Percentiles rank a stretch among this genome's conserved stretches.
These are phyloP conservation scores for Citrus cavaleriei DNA, from an alignment of 345 rosid species.

Conservation along the genomic window DNA sequence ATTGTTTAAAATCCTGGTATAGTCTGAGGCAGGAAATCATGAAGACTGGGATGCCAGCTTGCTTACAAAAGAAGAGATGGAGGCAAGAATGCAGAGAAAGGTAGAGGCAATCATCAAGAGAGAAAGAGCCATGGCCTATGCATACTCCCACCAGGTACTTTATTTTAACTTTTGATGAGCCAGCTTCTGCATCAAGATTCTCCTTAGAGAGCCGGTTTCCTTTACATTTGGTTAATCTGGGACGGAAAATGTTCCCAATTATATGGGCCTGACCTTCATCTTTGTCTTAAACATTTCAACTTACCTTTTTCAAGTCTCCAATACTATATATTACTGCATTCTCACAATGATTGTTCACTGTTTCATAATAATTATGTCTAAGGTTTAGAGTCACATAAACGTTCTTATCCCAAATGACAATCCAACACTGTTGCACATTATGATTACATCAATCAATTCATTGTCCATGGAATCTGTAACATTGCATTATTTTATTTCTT, in stretches of 20 bases:
- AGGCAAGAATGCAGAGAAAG: slow-evolving; percentile 69
- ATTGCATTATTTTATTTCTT: background rate
- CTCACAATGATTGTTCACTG: background rate
- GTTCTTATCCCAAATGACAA: background rate
- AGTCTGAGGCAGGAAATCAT: slow-evolving; percentile 65
- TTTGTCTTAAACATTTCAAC: too few species aligned
- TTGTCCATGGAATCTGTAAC: background rate
- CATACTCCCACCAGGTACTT: slow-evolving; percentile 84
- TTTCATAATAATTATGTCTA: too few species aligned
- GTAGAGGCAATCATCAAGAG: slow-evolving; percentile 78
- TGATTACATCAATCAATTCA: background rate
- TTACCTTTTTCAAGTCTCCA: background rate
- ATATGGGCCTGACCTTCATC: background rate
- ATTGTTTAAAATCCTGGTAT: slow-evolving; percentile 11
- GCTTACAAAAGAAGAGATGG: slow-evolving; percentile 74
- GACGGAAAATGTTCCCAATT: background rate
- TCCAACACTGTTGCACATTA: background rate
- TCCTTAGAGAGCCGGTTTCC: background rate
- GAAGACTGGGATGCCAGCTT: slow-evolving; percentile 84
- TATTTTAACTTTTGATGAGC: background rate
- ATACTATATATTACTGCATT: background rate
- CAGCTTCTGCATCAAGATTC: background rate
- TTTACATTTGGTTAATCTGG: background rate
- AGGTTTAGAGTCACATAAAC: background rate
- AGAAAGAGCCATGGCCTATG: slow-evolving; percentile 89